Base-by-base conservation (phyloP, 176 grass and related monocot genomes). In the Oryza nivara region DNA sequence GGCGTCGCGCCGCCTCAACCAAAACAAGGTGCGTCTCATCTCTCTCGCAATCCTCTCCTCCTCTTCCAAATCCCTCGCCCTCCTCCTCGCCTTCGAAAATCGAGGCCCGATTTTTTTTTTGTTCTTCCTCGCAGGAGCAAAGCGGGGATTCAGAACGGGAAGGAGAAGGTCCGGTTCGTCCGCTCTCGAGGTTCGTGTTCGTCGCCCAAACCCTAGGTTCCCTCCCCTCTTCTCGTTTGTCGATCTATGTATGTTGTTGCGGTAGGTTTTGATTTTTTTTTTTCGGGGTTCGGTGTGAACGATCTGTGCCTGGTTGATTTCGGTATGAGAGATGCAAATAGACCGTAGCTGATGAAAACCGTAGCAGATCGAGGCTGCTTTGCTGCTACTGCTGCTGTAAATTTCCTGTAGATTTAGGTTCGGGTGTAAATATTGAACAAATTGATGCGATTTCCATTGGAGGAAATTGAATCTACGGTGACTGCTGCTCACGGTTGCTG, bases 141-240 rank as follows among this genome's bases (percentile, higher is more conserved):
- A 67, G 19, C 58, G 47, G 30, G 71, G 41, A 66, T 75, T 43
- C 56, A 49, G 2, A 3, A 4, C 16, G 51, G 20, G 52, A 58
- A 58, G 17, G 70, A 10, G 11, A 8, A 2, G 58, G 69, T 23
- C 17, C 41, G 43, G 36, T 19, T 49, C 71, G 22, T 66, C 60
- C 4, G 60, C 81, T 67, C 44, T 47, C 28, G 72, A 75, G 71
- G 81, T 83, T 25, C 43, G 72, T 83, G 36, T 20, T 15, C 6
- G 6, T n/a, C 54, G 25, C 58, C 26, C 71, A 13, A 25, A 14
- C 71, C 60, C 58, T 48, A 72, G 35, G 17, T 61, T 58, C 17
- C 3, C 16, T 16, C 38, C 5, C 36, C n/a, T 9, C 51, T 61
- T 65, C 17, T 46, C 25, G 9, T 6, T 20, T 9, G 0, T n/a